A percentile compares a stretch with the other conserved stretches of the same genome.
Evolutionary conservation across 441 rosid genomes (phyloP).

Genomic region (Arabidopsis lyrata): DNA sequence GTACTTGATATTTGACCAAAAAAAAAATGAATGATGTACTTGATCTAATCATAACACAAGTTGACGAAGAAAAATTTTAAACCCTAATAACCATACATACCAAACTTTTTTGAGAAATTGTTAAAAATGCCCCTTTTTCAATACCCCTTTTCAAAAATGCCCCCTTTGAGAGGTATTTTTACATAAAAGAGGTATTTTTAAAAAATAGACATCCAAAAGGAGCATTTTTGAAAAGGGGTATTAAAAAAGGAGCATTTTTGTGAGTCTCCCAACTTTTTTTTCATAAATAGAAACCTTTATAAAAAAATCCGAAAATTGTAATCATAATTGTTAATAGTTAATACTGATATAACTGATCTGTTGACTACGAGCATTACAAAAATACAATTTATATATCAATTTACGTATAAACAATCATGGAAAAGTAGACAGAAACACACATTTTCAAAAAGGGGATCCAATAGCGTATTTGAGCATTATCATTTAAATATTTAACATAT

Average conservation of each 20-base stretch:
- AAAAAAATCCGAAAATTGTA: background rate
- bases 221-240: too few species aligned
- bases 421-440: background rate
- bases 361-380: background rate
- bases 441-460: background rate
- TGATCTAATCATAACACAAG: background rate
- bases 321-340: background rate
- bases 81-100: background rate
- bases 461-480: background rate
- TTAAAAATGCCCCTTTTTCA: too few species aligned
- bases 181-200: too few species aligned
- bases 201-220: too few species aligned
- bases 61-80: background rate
- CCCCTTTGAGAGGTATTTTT: too few species aligned
- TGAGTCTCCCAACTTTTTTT: too few species aligned
- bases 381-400: background rate
- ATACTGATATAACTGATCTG: conserved; percentile 11
- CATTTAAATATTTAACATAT: background rate
- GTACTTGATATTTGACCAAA: too few species aligned
- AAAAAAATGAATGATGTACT: conserved; percentile 6
- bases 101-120: too few species aligned
- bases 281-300: too few species aligned
- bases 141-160: too few species aligned
- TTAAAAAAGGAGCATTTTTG: too few species aligned
- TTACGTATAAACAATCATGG: background rate